phyloP scores from a whole-genome alignment of 352 stramenopile genomes.

The Halophytophthora polymorphica region DNA sequence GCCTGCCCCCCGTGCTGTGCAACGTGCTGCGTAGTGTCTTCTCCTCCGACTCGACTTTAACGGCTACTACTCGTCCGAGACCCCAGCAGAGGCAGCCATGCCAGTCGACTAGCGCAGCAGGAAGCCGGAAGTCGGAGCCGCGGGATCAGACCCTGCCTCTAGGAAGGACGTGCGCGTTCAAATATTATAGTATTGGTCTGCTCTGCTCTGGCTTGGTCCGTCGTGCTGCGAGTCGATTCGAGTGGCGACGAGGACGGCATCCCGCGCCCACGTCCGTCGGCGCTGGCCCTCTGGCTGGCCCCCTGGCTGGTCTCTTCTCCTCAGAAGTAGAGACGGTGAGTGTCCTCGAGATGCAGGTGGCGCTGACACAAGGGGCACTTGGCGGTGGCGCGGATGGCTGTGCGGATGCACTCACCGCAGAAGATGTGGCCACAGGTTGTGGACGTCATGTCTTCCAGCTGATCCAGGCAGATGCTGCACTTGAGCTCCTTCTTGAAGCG shows the following conservation, averaged over 20 bases:
- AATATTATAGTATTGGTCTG: constrained; percentile 24
- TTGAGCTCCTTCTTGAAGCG: constrained; percentile 73
- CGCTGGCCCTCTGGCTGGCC: not conserved
- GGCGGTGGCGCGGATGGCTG: constrained; percentile 59
- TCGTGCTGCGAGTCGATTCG: not conserved
- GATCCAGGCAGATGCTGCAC: constrained; percentile 82
- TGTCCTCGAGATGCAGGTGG: constrained; percentile 54
- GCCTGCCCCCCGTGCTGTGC: constrained; percentile 19
- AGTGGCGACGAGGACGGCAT: not conserved
- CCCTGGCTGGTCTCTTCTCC: not conserved
- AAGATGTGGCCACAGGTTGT: constrained; percentile 81
- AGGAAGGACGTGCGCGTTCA: constrained; percentile 11
- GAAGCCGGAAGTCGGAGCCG: constrained; percentile 3
- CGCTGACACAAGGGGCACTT: constrained; percentile 81
- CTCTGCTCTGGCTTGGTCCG: not conserved
- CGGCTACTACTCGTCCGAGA: constrained; percentile 29
- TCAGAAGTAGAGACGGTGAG: constrained; percentile 83
- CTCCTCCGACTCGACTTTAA: constrained; percentile 64
- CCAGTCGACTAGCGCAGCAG: constrained; percentile 1
- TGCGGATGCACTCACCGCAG: constrained; percentile 67
- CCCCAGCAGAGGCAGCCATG: constrained; percentile 4
- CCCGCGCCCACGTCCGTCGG: not conserved
- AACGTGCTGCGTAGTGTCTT: constrained; percentile 37
- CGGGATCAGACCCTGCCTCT: constrained; percentile 5
- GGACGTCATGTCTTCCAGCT: constrained; percentile 77